Evolutionary conservation across 176 grass and related monocot species (phyloP), one percentile per base, ranked within the genome.

Genomic region (Oryza australiensis): DNA sequence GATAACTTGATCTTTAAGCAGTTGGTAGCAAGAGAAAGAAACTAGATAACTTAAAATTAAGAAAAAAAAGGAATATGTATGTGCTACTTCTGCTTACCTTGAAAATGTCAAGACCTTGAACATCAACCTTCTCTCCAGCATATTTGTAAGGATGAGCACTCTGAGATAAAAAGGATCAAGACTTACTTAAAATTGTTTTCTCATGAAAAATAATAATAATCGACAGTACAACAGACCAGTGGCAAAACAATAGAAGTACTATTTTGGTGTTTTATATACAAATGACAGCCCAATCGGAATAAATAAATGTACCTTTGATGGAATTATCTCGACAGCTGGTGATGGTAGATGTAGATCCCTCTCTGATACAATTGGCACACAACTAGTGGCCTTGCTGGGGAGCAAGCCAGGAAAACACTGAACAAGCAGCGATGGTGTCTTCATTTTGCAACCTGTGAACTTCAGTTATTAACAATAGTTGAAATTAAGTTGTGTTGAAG

Each of bases 41-140:
- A 66, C 35, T 62, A 43, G 7, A 27, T 2, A 51, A 74, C 22
- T 22, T 69, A 60, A n/a, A 24, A 60, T 9, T 60, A 60, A 24
- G n/a, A 60, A 60, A 24, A 24, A 60, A 10, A 60, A 60, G 55
- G n/a, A 60, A 11, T 60, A 60, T 24, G 30, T 10, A 63, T 73
- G 53, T 27, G 64, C 34, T 64, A 29, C 51, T 72, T 80, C 41
- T 63, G 34, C 53, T 72, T 81, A 97, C 94, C 88, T 97, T 97
- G 40, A 97, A 92, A 87, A 94, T 88, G 53, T 98, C 94, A 80
- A 89, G 75, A 68, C 86, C 92, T 90, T 95, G 95, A 29, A 93
- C 86, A 80, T 95, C 92, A 12, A 98, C 86, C 89, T 94, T 98
- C 76, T 98, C 95, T 66, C 95, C 95, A 80, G 92, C 92, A 86